phyloP scores from a whole-genome alignment of 208 protist genomes.

The Naegleria fowleri region DNA sequence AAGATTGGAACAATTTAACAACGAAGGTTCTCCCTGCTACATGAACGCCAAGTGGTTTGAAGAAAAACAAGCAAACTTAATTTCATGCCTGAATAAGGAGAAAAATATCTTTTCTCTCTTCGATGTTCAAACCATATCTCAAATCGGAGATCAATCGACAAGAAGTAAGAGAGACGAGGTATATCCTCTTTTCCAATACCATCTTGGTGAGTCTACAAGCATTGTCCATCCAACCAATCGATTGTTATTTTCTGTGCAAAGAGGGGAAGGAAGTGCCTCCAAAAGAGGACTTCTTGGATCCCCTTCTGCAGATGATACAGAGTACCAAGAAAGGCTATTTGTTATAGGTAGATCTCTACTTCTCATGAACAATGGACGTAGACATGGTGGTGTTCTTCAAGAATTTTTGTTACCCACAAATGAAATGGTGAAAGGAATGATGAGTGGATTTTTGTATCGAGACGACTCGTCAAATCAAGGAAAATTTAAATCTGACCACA shows the following conservation, averaged over 20 bases:
- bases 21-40: background rate
- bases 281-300: background rate
- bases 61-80: background rate
- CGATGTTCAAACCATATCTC: background rate
- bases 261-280: background rate
- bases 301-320: background rate
- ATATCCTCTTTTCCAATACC: background rate
- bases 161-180: background rate
- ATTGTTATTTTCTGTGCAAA: background rate
- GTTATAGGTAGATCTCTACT: background rate
- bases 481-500: background rate
- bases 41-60: background rate
- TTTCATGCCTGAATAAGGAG: background rate
- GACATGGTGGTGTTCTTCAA: background rate
- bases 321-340: background rate
- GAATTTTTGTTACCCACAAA: background rate
- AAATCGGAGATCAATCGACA: background rate
- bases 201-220: background rate
- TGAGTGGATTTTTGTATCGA: background rate
- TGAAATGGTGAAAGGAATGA: background rate
- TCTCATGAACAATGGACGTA: background rate
- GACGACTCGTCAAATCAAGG: background rate
- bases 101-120: background rate
- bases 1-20: background rate
- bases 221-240: background rate